Conservation (phyloP, 148 eudicot genomes). For the Silene conica region DNA sequence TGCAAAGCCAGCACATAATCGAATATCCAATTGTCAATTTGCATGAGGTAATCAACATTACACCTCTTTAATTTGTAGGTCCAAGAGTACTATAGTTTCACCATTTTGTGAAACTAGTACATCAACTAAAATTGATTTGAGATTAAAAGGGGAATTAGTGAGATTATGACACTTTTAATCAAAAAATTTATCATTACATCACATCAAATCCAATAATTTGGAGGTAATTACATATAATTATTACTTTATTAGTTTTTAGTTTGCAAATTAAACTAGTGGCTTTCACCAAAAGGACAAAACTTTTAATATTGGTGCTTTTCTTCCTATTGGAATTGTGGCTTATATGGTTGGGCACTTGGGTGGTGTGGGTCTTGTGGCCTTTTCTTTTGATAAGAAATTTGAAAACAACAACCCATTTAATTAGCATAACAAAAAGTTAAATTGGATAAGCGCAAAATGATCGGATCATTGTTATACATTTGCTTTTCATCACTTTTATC, state of each 20-base stretch:
- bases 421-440: too few relatives aligned
- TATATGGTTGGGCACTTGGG: neutral
- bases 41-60: neutral
- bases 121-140: neutral
- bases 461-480: too few relatives aligned
- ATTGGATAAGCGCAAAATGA: too few relatives aligned
- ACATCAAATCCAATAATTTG: neutral
- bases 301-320: neutral
- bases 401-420: neutral
- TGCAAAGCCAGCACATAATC: neutral
- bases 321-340: neutral
- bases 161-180: neutral
- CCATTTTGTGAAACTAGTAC: neutral
- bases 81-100: neutral
- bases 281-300: neutral
- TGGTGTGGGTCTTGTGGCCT: neutral
- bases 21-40: neutral
- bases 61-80: neutral
- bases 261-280: constrained; percentile 2
- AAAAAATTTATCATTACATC: too few relatives aligned
- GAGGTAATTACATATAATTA: neutral
- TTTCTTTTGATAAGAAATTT: neutral
- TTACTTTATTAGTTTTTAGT: neutral
- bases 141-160: neutral
- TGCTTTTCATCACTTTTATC: too few relatives aligned